phyloP scores from a whole-genome alignment of 2,329 filamentous ascomycete genomes.

The Trichoderma breve region DNA sequence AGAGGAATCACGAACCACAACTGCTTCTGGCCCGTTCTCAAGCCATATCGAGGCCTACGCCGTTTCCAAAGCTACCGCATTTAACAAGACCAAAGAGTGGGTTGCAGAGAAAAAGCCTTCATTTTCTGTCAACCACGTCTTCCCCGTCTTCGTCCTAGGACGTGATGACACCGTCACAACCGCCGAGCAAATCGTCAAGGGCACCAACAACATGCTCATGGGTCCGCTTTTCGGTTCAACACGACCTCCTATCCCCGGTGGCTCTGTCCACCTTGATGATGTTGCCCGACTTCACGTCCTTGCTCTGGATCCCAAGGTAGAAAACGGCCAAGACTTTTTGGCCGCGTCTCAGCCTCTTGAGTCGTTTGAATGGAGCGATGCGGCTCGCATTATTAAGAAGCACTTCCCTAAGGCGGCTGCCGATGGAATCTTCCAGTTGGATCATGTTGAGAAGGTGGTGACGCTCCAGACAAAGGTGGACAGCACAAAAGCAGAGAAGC shows the following conservation, averaged over 20 bases:
- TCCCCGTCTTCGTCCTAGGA: constrained; percentile 38
- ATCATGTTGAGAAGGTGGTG: neutral
- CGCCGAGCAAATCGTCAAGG: constrained; percentile 23
- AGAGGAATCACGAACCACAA: constrained; percentile 1
- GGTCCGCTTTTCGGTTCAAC: constrained; percentile 34
- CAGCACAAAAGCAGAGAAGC: constrained; percentile 32
- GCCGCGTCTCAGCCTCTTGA: constrained; percentile 5
- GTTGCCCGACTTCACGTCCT: constrained; percentile 21
- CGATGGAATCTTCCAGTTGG: constrained; percentile 12
- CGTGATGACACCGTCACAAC: constrained; percentile 32
- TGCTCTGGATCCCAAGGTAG: neutral
- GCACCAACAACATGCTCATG: constrained; percentile 37
- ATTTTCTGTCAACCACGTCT: constrained; percentile 37
- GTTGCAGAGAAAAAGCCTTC: constrained; percentile 31
- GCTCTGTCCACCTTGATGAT: constrained; percentile 22
- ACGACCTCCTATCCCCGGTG: constrained; percentile 28
- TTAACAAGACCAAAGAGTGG: constrained; percentile 35
- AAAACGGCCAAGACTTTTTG: constrained; percentile 14
- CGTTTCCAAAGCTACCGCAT: constrained; percentile 37
- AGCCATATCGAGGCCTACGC: constrained; percentile 36
- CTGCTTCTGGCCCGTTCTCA: constrained; percentile 27
- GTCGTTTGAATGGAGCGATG: neutral
- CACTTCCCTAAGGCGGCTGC: constrained; percentile 16
- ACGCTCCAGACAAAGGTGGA: constrained; percentile 24
- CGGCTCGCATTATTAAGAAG: constrained; percentile 15